Evolutionary conservation across 108 stramenopile genomes (phyloP).

Genomic region (Pseudonitzschia multiseries): DNA sequence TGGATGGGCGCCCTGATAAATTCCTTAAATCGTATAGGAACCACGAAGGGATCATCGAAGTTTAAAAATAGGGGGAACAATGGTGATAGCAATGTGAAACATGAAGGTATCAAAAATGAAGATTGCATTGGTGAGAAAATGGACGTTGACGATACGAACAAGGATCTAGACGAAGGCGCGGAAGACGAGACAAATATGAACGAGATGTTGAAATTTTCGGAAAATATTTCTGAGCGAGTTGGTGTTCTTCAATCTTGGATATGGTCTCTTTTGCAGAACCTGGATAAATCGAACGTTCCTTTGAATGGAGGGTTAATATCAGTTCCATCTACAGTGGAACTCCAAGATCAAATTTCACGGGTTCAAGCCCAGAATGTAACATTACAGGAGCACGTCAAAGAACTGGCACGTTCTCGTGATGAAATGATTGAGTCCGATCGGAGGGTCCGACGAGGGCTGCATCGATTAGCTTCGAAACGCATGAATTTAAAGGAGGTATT

Average conservation of each 20-base stretch:
- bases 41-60: constrained; percentile 1
- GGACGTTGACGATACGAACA: not conserved
- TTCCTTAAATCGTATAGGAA: constrained; percentile 32
- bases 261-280: constrained; percentile 39
- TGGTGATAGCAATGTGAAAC: not conserved
- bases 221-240: constrained; percentile 46
- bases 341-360: constrained; percentile 20
- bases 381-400: constrained; percentile 53
- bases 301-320: constrained; percentile 2
- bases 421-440: constrained; percentile 65
- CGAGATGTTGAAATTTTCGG: constrained; percentile 29
- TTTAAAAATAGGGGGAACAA: constrained; percentile 20
- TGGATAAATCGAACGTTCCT: constrained; percentile 12
- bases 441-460: constrained; percentile 73
- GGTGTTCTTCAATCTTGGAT: constrained; percentile 48
- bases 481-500: constrained; percentile 69
- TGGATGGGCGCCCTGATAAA: constrained; percentile 28
- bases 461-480: constrained; percentile 70
- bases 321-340: constrained; percentile 7
- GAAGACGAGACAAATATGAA: constrained; percentile 32
- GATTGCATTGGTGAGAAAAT: constrained; percentile 5
- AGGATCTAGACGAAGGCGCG: not conserved
- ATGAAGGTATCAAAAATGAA: not conserved
- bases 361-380: constrained; percentile 26
- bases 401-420: constrained; percentile 67